Conservation (phyloP, 345 rosid genomes). For the Camelina neglecta region DNA sequence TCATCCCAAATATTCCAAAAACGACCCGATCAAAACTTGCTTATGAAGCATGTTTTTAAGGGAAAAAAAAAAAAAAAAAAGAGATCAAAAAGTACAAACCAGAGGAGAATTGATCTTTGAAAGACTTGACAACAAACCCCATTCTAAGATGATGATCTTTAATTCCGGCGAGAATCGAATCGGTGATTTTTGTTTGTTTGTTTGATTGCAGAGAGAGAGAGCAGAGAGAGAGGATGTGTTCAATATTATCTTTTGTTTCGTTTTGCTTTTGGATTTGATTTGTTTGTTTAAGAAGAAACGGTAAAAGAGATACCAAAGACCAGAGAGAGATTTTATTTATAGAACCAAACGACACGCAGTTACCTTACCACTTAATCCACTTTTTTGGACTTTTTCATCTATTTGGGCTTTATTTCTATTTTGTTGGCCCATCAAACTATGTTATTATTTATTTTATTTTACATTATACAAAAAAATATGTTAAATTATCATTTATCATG, state of each 20-base stretch:
- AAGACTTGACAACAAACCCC: conserved; percentile 44
- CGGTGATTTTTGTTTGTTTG: neutral
- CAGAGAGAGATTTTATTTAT: neutral
- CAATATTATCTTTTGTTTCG: conserved; percentile 1
- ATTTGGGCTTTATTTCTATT: conserved; percentile 7
- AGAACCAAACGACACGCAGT: conserved; percentile 24
- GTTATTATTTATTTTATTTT: no score
- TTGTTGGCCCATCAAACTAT: conserved; percentile 6
- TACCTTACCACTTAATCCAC: neutral
- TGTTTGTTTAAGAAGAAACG: conserved; percentile 37
- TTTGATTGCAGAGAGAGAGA: neutral
- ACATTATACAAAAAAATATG: no score
- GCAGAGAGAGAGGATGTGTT: conserved; percentile 24
- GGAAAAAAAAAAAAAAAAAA: neutral
- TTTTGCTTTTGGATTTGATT: conserved; percentile 21
- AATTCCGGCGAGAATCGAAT: conserved; percentile 12
- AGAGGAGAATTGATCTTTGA: conserved; percentile 46
- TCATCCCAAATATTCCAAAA: neutral
- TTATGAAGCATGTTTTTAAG: neutral
- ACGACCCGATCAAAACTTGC: neutral
- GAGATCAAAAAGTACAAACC: conserved; percentile 25
- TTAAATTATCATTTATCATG: no score
- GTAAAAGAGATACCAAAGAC: neutral
- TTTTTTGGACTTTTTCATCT: neutral
- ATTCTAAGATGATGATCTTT: neutral